Percentiles rank a stretch among this genome's conserved stretches.
phyloP scores from a whole-genome alignment of 495 filamentous ascomycete genomes.

The Penicillium parvum region DNA sequence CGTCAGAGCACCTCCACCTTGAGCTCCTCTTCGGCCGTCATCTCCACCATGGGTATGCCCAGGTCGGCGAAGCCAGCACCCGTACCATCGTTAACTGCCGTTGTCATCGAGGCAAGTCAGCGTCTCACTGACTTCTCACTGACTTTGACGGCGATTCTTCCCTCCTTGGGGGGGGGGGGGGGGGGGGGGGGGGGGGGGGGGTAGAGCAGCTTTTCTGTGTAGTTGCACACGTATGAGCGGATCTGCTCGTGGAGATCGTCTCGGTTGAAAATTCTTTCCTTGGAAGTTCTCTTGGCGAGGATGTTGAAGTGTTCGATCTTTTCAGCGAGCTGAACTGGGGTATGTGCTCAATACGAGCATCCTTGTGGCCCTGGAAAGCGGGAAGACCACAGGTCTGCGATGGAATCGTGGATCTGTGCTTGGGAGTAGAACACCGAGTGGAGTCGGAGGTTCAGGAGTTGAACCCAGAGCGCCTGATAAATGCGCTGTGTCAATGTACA shows the following conservation, averaged over 20 bases:
- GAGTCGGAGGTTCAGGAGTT: not conserved
- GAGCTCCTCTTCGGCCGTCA: too few species aligned
- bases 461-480: too few species aligned
- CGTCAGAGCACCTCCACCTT: too few species aligned
- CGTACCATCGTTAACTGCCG: too few species aligned
- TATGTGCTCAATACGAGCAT: constrained; percentile 6
- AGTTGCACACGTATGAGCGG: constrained; percentile 9
- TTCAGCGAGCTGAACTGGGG: too few species aligned
- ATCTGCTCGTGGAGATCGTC: constrained; percentile 11
- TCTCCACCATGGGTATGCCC: too few species aligned
- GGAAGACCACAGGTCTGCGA: constrained; percentile 7
- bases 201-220: constrained; percentile 17
- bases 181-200: constrained; percentile 2
- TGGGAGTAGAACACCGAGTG: not conserved
- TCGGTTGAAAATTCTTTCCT: constrained; percentile 2
- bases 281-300: not conserved
- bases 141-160: too few species aligned
- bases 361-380: constrained; percentile 10
- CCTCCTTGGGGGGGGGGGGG: too few species aligned
- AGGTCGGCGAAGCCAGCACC: too few species aligned
- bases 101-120: too few species aligned
- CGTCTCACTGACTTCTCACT: too few species aligned
- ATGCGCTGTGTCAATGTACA: constrained; percentile 49
- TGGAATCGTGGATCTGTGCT: not conserved
- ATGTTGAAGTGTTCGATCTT: not conserved